Conservation (phyloP, 768 basidiomycete genomes). For the Pulveroboletus ravenelii region DNA sequence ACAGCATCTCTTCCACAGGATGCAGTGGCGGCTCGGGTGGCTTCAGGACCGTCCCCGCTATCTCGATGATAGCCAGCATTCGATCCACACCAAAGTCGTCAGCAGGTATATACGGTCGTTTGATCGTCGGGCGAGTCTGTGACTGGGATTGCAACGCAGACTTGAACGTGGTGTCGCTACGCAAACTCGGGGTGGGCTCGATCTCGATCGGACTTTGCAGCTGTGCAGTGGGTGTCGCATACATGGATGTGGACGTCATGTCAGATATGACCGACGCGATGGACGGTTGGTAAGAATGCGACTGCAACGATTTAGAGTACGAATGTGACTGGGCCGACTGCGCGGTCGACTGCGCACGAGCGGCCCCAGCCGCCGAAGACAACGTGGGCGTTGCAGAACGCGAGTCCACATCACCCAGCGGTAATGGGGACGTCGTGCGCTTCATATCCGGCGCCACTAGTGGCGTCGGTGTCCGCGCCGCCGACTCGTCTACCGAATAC, state of each 20-base stretch:
- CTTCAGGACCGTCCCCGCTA: slow-evolving; percentile 41
- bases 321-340: slow-evolving; percentile 28
- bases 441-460: slow-evolving; percentile 11
- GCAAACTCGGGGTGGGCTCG: slow-evolving; percentile 3
- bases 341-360: slow-evolving; percentile 25
- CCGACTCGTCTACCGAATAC: slow-evolving; percentile 50
- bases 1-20: slow-evolving; percentile 68
- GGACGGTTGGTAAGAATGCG: slow-evolving; percentile 51
- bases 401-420: slow-evolving; percentile 16
- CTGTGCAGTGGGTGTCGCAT: slow-evolving; percentile 41
- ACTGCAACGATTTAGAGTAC: slow-evolving; percentile 8
- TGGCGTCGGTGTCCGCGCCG: slow-evolving; percentile 29
- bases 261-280: slow-evolving; percentile 74
- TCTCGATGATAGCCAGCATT: slow-evolving; percentile 88
- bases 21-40: slow-evolving; percentile 41
- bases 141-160: slow-evolving; percentile 7
- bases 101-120: slow-evolving; percentile 50
- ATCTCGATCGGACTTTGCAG: slow-evolving; percentile 22
- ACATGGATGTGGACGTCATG: slow-evolving; percentile 36
- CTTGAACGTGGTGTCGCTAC: slow-evolving; percentile 23
- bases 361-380: slow-evolving; percentile 2
- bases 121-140: slow-evolving; percentile 22
- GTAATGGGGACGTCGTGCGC: slow-evolving; percentile 20
- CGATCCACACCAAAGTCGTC: slow-evolving; percentile 83
- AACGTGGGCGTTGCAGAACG: slow-evolving; percentile 28